A percentile compares a stretch with the other conserved stretches of the same genome.
phyloP scores from a whole-genome alignment of 352 stramenopile genomes.

The Phytopythium litorale region DNA sequence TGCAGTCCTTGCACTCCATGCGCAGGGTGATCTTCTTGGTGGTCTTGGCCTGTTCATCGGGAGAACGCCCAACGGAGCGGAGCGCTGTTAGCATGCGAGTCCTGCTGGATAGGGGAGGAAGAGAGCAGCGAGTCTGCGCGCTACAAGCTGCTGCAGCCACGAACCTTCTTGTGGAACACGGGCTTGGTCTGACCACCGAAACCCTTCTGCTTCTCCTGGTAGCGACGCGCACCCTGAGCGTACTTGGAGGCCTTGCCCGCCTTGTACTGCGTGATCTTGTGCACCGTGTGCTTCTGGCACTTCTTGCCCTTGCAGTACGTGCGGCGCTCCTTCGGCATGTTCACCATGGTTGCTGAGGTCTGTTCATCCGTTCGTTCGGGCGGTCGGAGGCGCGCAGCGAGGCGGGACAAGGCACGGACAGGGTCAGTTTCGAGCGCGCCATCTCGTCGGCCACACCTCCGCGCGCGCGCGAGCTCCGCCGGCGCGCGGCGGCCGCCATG shows the following conservation, averaged over 20 bases:
- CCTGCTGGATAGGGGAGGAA: no score
- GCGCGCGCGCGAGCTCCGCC: background rate
- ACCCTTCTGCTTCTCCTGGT: slow-evolving; percentile 99
- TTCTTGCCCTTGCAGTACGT: slow-evolving; percentile 99
- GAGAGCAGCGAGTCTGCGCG: background rate
- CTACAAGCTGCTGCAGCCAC: background rate
- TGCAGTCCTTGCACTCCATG: slow-evolving; percentile 99
- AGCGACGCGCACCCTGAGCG: slow-evolving; percentile 96
- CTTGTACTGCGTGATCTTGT: slow-evolving; percentile 99
- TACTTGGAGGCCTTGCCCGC: slow-evolving; percentile 99
- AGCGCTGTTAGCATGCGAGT: slow-evolving; percentile 4
- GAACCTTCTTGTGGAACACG: slow-evolving; percentile 99
- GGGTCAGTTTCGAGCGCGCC: background rate
- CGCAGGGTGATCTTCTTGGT: slow-evolving; percentile 96
- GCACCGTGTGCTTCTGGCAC: slow-evolving; percentile 98
- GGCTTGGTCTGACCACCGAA: slow-evolving; percentile 99
- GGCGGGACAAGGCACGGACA: background rate
- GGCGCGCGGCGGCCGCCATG: background rate
- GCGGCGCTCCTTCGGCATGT: slow-evolving; percentile 99
- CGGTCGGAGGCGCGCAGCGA: background rate
- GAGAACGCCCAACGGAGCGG: background rate
- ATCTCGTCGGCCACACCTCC: background rate
- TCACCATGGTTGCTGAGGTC: slow-evolving; percentile 96
- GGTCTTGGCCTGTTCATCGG: slow-evolving; percentile 92
- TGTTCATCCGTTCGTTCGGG: slow-evolving; percentile 6